These are phyloP conservation scores for Auricularia sp. DNA, from an alignment of 768 basidiomycete species.

Conservation along the genomic window DNA sequence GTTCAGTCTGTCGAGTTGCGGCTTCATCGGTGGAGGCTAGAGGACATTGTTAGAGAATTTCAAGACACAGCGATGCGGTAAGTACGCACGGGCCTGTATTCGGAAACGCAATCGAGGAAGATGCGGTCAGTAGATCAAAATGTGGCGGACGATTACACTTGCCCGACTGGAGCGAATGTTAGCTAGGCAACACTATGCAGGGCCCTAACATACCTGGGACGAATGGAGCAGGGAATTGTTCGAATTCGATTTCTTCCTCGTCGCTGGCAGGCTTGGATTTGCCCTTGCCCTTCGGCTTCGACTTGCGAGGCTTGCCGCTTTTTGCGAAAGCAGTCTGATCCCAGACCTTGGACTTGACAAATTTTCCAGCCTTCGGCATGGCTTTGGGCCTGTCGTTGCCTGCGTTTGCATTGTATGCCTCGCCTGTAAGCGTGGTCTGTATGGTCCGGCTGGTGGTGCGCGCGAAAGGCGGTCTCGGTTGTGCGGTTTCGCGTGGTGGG, in stretches of 20 bases:
- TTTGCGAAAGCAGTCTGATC: constrained; percentile 84
- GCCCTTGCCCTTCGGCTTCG: constrained; percentile 38
- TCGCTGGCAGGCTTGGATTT: constrained; percentile 32
- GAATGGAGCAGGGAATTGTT: constrained; percentile 78
- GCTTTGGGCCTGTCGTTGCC: neutral
- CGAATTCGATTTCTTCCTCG: constrained; percentile 60
- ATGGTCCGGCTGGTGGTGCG: constrained; percentile 18
- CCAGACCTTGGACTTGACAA: constrained; percentile 72
- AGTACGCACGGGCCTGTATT: neutral
- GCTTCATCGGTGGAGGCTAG: constrained; percentile 69
- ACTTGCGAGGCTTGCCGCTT: constrained; percentile 47
- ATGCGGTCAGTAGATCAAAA: neutral
- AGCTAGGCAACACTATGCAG: neutral
- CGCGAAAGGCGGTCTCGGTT: constrained; percentile 36
- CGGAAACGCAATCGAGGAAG: neutral
- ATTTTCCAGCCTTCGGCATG: constrained; percentile 9
- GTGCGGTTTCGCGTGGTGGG: constrained; percentile 42
- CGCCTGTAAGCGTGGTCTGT: constrained; percentile 14
- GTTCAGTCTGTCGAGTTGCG: constrained; percentile 65
- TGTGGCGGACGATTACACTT: neutral
- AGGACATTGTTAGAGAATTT: neutral
- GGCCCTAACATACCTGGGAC: constrained; percentile 42
- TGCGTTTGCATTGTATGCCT: constrained; percentile 12
- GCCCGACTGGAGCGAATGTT: neutral
- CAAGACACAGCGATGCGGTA: neutral